Evolutionary conservation across 805 yeast species (phyloP).

Genomic region (Starmera dryadoides): DNA sequence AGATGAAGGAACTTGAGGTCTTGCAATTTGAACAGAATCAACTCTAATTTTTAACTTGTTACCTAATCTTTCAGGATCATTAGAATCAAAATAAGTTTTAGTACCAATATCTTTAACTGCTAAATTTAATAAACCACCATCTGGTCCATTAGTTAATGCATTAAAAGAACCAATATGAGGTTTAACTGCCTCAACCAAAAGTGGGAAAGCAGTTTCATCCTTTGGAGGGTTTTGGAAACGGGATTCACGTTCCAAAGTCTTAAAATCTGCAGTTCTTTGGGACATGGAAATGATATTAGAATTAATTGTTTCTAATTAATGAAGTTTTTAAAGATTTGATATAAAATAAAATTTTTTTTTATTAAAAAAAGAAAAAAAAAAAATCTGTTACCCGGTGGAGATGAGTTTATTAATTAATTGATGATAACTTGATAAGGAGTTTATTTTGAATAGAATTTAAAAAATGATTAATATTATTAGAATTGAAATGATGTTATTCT

Average conservation of each 20-base stretch:
- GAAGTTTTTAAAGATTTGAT: neutral
- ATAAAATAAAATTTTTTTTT: no score
- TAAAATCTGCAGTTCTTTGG: conserved; percentile 35
- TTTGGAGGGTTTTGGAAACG: conserved; percentile 86
- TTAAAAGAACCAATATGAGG: conserved; percentile 97
- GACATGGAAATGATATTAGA: no score
- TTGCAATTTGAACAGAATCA: conserved; percentile 82
- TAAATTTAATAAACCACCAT: conserved; percentile 75
- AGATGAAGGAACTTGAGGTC: conserved; percentile 65
- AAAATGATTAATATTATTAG: no score
- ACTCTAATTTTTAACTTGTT: conserved; percentile 78
- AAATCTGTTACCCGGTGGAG: neutral
- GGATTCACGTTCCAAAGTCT: conserved; percentile 80
- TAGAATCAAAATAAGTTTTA: conserved; percentile 78
- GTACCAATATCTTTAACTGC: conserved; percentile 87
- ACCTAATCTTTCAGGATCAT: conserved; percentile 63
- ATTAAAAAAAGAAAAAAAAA: neutral
- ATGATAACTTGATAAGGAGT: neutral
- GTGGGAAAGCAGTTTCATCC: conserved; percentile 75
- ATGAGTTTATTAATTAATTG: neutral
- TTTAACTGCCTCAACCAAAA: conserved; percentile 80
- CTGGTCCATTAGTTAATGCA: conserved; percentile 85
- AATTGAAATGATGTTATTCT: neutral
- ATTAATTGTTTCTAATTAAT: no score
- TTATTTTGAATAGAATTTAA: neutral